phyloP scores from a whole-genome alignment of 345 rosid genomes.

The Mangifera indica region DNA sequence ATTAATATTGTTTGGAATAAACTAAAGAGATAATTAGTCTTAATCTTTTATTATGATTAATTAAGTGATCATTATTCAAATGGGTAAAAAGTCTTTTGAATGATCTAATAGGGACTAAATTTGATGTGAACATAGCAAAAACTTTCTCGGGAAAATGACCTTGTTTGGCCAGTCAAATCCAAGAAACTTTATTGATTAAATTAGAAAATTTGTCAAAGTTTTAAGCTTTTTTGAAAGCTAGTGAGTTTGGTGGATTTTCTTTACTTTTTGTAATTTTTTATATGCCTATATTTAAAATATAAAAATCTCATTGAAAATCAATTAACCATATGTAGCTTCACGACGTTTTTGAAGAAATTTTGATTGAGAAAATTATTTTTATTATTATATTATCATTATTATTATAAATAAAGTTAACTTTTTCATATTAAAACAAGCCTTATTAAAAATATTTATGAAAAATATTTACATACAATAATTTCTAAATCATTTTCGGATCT shows the following conservation, averaged over 20 bases:
- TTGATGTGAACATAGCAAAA: not conserved
- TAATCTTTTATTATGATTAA: not conserved
- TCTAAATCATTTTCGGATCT: too few relatives aligned
- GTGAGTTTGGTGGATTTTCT: not conserved
- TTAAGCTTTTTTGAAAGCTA: not conserved
- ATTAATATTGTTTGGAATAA: not conserved
- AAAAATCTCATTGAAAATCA: too few relatives aligned
- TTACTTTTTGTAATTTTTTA: not conserved
- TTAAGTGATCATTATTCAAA: not conserved
- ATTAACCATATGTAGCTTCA: too few relatives aligned
- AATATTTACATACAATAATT: too few relatives aligned
- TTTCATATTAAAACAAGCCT: too few relatives aligned
- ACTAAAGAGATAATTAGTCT: not conserved
- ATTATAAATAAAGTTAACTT: too few relatives aligned
- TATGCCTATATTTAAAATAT: too few relatives aligned
- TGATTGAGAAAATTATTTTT: too few relatives aligned
- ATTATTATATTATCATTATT: too few relatives aligned
- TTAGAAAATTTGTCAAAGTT: not conserved
- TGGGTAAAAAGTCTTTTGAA: not conserved
- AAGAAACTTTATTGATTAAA: not conserved
- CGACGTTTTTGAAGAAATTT: too few relatives aligned
- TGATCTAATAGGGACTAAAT: not conserved
- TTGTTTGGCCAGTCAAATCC: not conserved
- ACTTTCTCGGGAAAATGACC: constrained; percentile 5
- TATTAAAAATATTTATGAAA: too few relatives aligned